Evolutionary conservation across 108 stramenopile genomes (phyloP).

Genomic region (Discostella stelligeroides): DNA sequence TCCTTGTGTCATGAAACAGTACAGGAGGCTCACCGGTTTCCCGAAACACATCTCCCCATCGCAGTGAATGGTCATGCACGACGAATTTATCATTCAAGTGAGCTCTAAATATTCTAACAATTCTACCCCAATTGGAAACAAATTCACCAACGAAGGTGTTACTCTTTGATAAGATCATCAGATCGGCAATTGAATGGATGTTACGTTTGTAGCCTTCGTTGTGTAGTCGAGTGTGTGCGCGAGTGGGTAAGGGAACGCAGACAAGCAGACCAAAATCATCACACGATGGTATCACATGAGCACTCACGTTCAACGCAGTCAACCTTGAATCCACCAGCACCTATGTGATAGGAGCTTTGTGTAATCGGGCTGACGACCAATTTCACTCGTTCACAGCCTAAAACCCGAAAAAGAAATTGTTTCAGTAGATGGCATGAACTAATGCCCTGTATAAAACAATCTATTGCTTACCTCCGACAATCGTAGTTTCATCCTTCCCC

Average conservation of each 20-base stretch:
- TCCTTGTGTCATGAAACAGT: constrained; percentile 7
- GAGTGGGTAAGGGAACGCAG: not conserved
- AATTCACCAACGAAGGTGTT: constrained; percentile 29
- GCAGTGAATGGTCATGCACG: not conserved
- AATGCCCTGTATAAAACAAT: not conserved
- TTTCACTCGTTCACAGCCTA: constrained; percentile 10
- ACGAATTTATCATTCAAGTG: constrained; percentile 17
- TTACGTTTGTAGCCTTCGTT: constrained; percentile 17
- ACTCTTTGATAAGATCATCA: constrained; percentile 21
- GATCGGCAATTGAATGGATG: constrained; percentile 26
- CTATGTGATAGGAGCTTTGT: constrained; percentile 1
- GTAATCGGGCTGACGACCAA: constrained; percentile 2
- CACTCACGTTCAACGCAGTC: constrained; percentile 17
- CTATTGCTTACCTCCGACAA: constrained; percentile 12
- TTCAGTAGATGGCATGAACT: not conserved
- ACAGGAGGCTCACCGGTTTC: constrained; percentile 2
- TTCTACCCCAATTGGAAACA: constrained; percentile 35
- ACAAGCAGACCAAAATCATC: not conserved
- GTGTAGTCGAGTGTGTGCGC: not conserved
- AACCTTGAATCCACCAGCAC: constrained; percentile 3
- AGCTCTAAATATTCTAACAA: constrained; percentile 17
- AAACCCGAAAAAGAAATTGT: not conserved
- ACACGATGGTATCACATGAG: not conserved
- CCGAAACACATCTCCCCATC: constrained; percentile 5
- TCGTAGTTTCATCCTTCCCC: constrained; percentile 7